A percentile compares a stretch with the other conserved stretches of the same genome.
Conservation (phyloP, 192 early-diverging fungal species). For the Fimicolochytrium jonesii region DNA sequence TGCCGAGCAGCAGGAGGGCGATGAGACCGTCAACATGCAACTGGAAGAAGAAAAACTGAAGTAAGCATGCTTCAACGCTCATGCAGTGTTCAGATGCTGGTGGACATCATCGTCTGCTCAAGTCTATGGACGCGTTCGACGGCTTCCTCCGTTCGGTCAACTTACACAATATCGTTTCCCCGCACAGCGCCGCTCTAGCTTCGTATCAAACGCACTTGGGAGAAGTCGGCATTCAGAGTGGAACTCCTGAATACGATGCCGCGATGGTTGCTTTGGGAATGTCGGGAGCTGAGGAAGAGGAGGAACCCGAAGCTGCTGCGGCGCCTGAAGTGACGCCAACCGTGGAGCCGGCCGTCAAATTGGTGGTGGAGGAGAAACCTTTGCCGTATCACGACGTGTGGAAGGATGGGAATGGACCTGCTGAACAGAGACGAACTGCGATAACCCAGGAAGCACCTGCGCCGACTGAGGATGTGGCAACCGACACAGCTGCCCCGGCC, state of each 20-base stretch:
- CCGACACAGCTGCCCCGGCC: not conserved
- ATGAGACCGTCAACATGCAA: not conserved
- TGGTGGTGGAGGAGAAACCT: not conserved
- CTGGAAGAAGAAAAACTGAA: constrained; percentile 21
- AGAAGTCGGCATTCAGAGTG: constrained; percentile 10
- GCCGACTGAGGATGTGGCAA: not conserved
- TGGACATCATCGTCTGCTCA: too few species aligned
- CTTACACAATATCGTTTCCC: too few species aligned
- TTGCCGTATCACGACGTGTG: constrained; percentile 25
- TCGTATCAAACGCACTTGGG: constrained; percentile 10
- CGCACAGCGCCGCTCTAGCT: constrained; percentile 13
- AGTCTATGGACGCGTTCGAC: too few species aligned
- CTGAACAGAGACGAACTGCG: not conserved
- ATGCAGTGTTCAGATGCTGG: not conserved
- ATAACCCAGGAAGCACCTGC: not conserved
- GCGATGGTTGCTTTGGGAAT: constrained; percentile 1
- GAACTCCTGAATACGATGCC: constrained; percentile 4
- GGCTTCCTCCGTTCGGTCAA: too few species aligned
- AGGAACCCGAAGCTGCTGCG: not conserved
- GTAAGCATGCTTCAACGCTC: not conserved
- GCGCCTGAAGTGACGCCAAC: not conserved
- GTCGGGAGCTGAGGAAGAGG: not conserved
- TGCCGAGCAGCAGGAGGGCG: not conserved
- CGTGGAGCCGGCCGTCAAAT: not conserved
- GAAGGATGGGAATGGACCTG: not conserved